These are phyloP conservation scores for Ogataea populi-albae DNA, from an alignment of 805 yeast species.

Conservation along the genomic window DNA sequence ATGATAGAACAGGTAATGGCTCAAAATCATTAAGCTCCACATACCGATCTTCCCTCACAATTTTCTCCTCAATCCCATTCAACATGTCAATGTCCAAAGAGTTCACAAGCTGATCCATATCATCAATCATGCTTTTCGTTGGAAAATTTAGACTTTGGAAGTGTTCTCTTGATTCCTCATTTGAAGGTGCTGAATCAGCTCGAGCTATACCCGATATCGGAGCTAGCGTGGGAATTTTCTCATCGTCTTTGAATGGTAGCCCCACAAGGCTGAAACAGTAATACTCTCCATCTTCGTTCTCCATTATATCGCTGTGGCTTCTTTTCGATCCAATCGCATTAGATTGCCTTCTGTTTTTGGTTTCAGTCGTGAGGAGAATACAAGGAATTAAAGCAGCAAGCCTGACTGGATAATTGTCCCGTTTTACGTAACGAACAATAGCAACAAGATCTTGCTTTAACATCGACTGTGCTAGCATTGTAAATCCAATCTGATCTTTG, in stretches of 20 bases:
- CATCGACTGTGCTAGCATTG: conserved; percentile 53
- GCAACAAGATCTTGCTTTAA: conserved; percentile 46
- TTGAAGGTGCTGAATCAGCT: conserved; percentile 2
- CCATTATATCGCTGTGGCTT: conserved; percentile 18
- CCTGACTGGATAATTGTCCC: conserved; percentile 43
- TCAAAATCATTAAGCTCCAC: conserved; percentile 24
- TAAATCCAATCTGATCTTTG: conserved; percentile 40
- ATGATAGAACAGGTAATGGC: conserved; percentile 11
- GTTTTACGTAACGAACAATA: conserved; percentile 62
- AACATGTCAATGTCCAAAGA: conserved; percentile 39
- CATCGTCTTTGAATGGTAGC: conserved; percentile 76
- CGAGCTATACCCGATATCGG: conserved; percentile 35
- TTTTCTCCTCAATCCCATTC: conserved; percentile 20
- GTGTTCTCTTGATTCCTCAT: conserved; percentile 19
- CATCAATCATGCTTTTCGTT: conserved; percentile 34
- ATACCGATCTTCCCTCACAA: conserved; percentile 11
- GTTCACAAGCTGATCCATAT: conserved; percentile 45
- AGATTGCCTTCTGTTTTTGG: conserved; percentile 10
- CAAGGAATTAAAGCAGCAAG: conserved; percentile 56
- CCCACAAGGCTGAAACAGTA: conserved; percentile 50
- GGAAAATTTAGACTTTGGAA: conserved; percentile 32
- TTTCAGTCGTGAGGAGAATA: conserved; percentile 24
- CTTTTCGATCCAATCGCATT: conserved; percentile 21
- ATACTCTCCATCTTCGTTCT: conserved; percentile 20
- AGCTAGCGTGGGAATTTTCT: conserved; percentile 52